Percentiles rank a stretch among this genome's conserved stretches.
phyloP scores from a whole-genome alignment of 2,329 filamentous ascomycete species.

The Penicillium psychrosexuale region DNA sequence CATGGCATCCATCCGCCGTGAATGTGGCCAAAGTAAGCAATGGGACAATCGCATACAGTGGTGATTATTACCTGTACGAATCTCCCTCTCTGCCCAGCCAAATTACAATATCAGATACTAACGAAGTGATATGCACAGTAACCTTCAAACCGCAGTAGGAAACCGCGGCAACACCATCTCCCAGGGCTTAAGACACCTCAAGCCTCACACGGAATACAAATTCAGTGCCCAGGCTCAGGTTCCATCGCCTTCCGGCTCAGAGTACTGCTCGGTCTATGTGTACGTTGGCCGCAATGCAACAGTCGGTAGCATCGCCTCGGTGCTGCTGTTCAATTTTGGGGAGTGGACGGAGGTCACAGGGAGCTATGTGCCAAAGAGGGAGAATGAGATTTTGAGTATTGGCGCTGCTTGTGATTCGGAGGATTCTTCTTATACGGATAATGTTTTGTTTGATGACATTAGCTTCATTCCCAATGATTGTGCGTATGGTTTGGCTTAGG shows the following conservation, averaged over 20 bases:
- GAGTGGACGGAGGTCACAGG: constrained; percentile 20
- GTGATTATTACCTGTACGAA: constrained; percentile 22
- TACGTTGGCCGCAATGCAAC: constrained; percentile 21
- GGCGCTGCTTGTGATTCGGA: constrained; percentile 16
- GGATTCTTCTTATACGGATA: constrained; percentile 15
- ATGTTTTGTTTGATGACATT: constrained; percentile 26
- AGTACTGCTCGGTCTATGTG: constrained; percentile 18
- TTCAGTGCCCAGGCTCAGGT: constrained; percentile 17
- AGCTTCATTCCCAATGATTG: background rate
- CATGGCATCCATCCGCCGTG: constrained; percentile 20
- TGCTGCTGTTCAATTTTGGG: constrained; percentile 7
- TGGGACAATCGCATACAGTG: constrained; percentile 15
- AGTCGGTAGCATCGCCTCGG: constrained; percentile 9
- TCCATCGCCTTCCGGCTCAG: background rate
- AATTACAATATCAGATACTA: background rate
- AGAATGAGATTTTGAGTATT: constrained; percentile 16
- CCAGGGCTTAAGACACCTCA: constrained; percentile 16
- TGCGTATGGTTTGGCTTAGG: background rate
- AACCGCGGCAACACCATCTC: constrained; percentile 22
- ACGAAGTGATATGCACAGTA: constrained; percentile 1
- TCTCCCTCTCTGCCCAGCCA: background rate
- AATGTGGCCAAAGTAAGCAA: constrained; percentile 21
- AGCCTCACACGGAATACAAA: constrained; percentile 14
- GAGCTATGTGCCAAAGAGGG: constrained; percentile 12
- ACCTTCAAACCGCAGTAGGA: constrained; percentile 21